Conservation (phyloP, 306 rosid genomes). For the Morella rubra region DNA sequence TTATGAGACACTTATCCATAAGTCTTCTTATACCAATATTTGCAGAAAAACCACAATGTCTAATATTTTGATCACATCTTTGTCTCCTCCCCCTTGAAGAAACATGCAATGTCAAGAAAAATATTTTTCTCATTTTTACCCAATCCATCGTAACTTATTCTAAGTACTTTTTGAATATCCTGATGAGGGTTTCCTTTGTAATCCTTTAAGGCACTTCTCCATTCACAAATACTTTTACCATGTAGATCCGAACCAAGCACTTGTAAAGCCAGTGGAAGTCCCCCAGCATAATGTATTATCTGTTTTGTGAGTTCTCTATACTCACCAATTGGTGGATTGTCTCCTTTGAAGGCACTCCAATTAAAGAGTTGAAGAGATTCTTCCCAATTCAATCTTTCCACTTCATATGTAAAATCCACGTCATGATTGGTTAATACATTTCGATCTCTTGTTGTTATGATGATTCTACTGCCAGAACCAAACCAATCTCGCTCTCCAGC, state of each 20-base stretch:
- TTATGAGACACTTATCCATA: slow-evolving; percentile 36
- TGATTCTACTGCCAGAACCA: slow-evolving; percentile 17
- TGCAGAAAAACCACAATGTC: slow-evolving; percentile 30
- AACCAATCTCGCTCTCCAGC: slow-evolving; percentile 46
- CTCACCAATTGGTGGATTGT: not conserved
- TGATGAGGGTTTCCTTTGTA: slow-evolving; percentile 27
- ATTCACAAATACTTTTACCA: slow-evolving; percentile 26
- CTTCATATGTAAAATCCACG: slow-evolving; percentile 32
- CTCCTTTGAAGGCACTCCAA: slow-evolving; percentile 42
- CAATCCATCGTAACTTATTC: slow-evolving; percentile 28
- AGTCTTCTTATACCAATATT: slow-evolving; percentile 33
- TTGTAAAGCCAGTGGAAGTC: slow-evolving; percentile 43
- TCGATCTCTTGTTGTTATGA: slow-evolving; percentile 42
- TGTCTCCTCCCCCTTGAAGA: slow-evolving; percentile 32
- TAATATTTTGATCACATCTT: slow-evolving; percentile 29
- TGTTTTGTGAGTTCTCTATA: slow-evolving; percentile 31
- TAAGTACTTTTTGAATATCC: slow-evolving; percentile 34
- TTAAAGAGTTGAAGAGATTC: slow-evolving; percentile 36
- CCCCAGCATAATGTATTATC: slow-evolving; percentile 30
- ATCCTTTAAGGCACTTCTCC: slow-evolving; percentile 30
- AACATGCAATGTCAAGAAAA: slow-evolving; percentile 43
- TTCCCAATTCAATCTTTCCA: slow-evolving; percentile 7
- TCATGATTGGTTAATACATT: slow-evolving; percentile 26
- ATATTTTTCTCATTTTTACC: slow-evolving; percentile 19
- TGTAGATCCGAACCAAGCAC: slow-evolving; percentile 36